Percentiles rank a stretch among this genome's conserved stretches.
These are phyloP conservation scores for Camellia lanceoleosa DNA, from an alignment of 148 eudicot species.

Conservation along the genomic window DNA sequence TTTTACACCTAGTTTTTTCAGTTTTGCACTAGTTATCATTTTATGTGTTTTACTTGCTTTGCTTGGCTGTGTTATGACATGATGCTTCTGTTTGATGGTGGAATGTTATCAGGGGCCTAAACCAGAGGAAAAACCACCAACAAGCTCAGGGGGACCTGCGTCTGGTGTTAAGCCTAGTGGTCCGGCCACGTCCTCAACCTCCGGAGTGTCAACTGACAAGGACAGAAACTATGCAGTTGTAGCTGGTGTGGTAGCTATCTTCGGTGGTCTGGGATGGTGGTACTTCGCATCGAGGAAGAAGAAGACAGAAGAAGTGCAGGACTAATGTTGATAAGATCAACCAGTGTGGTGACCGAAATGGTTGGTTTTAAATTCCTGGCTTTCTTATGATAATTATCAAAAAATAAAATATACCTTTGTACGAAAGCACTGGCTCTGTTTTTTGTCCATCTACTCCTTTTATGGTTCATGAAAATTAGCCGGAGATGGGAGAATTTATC, in stretches of 20 bases:
- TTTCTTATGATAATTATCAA: background rate
- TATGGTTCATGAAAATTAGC: background rate
- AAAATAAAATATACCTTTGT: background rate
- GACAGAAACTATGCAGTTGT: conserved; percentile 72
- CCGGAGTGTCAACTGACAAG: conserved; percentile 70
- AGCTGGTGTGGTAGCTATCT: conserved; percentile 55
- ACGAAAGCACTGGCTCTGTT: background rate
- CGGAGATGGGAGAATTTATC: background rate
- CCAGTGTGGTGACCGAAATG: background rate
- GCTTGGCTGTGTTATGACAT: background rate
- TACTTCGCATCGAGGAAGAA: conserved; percentile 46
- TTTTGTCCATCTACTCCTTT: conserved; percentile 1
- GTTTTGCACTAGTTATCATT: background rate
- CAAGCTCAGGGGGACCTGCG: conserved; percentile 36
- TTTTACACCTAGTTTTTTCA: background rate
- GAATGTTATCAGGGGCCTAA: conserved; percentile 59
- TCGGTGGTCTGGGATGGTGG: conserved; percentile 87
- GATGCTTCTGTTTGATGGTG: background rate
- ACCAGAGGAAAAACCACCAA: conserved; percentile 46
- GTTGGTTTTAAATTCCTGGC: background rate
- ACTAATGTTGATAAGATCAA: conserved; percentile 27
- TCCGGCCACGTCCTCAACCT: conserved; percentile 34
- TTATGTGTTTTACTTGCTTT: background rate
- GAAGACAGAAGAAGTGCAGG: conserved; percentile 78
- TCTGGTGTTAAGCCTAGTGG: conserved; percentile 55